A percentile compares a stretch with the other conserved stretches of the same genome.
Conservation (phyloP, 139 green algal genomes). For the Pleodorina starrii region DNA sequence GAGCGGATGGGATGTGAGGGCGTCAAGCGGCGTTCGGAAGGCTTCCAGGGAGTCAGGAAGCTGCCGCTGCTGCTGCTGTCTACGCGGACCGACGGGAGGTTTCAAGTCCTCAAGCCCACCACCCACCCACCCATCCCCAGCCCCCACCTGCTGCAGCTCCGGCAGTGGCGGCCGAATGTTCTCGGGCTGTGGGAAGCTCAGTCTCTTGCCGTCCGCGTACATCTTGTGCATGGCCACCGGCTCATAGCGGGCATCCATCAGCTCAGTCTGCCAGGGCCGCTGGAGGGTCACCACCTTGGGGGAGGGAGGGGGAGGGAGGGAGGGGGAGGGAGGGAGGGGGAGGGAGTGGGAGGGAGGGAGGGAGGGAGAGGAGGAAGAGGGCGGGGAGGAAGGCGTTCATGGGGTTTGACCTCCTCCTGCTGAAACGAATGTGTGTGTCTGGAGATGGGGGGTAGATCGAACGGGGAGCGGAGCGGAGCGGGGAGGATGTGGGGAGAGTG, state of each 20-base stretch:
- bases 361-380: too few species aligned
- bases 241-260: not conserved
- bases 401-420: too few species aligned
- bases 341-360: too few species aligned
- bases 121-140: not conserved
- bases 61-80: not conserved
- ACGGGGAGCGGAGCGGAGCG: too few species aligned
- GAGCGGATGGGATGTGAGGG: not conserved
- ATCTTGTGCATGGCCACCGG: not conserved
- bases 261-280: constrained; percentile 6
- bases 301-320: not conserved
- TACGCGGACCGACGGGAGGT: too few species aligned
- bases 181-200: not conserved
- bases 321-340: too few species aligned
- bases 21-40: not conserved
- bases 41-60: not conserved
- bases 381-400: too few species aligned
- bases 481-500: too few species aligned
- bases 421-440: too few species aligned
- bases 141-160: constrained; percentile 23
- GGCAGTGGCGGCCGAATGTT: not conserved
- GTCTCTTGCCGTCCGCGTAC: not conserved
- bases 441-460: too few species aligned
- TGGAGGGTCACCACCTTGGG: constrained; percentile 37
- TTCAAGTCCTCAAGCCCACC: too few species aligned